Conservation (phyloP, 2,329 filamentous ascomycete species). For the Ophiocordyceps camponoti-leonardi region DNA sequence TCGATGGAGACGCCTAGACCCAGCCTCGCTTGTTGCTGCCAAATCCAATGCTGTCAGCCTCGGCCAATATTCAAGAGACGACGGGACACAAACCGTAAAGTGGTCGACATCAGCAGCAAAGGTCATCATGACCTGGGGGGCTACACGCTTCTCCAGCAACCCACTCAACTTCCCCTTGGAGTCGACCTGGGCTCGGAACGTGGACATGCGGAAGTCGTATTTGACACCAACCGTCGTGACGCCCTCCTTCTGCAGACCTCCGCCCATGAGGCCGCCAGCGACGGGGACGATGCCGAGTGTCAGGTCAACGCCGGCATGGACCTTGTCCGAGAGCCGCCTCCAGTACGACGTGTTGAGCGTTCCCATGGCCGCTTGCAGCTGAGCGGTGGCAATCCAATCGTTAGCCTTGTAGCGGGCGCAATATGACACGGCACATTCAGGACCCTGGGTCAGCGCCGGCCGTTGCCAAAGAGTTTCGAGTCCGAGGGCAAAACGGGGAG, state of each 20-base stretch:
- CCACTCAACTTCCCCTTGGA: conserved; percentile 87
- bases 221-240: conserved; percentile 85
- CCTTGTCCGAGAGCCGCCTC: conserved; percentile 80
- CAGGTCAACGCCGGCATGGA: conserved; percentile 90
- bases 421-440: conserved; percentile 85
- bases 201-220: conserved; percentile 93
- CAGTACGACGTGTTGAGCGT: conserved; percentile 86
- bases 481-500: conserved; percentile 70
- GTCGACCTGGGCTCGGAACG: conserved; percentile 91
- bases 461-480: conserved; percentile 92
- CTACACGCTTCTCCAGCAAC: conserved; percentile 88
- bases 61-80: conserved; percentile 2
- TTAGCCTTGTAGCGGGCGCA: conserved; percentile 77
- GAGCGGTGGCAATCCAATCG: conserved; percentile 86
- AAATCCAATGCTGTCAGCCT: conserved; percentile 9
- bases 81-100: conserved; percentile 53
- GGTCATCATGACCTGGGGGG: conserved; percentile 79
- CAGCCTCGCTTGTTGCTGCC: conserved; percentile 83
- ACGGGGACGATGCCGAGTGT: conserved; percentile 65
- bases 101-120: conserved; percentile 97
- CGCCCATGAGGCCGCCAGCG: conserved; percentile 56
- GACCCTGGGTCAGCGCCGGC: conserved; percentile 63
- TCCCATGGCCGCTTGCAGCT: conserved; percentile 68
- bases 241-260: conserved; percentile 65
- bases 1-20: conserved; percentile 89